Evolutionary conservation across 441 rosid genomes (phyloP).

Genomic region (Euphorbia celastroides): DNA sequence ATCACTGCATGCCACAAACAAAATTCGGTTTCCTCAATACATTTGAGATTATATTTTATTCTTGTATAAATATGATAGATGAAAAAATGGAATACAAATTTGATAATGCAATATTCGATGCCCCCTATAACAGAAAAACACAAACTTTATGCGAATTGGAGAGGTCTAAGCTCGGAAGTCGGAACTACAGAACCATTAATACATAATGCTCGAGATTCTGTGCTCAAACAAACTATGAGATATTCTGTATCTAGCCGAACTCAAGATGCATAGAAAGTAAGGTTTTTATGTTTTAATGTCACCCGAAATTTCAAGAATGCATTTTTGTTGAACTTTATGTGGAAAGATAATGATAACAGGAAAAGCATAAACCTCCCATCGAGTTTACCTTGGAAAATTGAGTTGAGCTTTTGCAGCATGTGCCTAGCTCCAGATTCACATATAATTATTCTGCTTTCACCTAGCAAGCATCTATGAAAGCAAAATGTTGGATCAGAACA

Average conservation of each 20-base stretch:
- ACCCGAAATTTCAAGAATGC: background rate
- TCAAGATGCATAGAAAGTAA: background rate
- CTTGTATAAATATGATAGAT: background rate
- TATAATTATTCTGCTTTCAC: slow-evolving; percentile 81
- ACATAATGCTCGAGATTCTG: background rate
- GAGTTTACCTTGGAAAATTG: slow-evolving; percentile 78
- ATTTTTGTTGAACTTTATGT: background rate
- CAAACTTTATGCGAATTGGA: background rate
- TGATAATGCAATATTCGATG: too few relatives aligned
- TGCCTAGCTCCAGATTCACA: slow-evolving; percentile 85
- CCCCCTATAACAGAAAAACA: background rate
- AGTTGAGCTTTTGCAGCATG: slow-evolving; percentile 90
- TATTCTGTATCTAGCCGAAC: too few relatives aligned
- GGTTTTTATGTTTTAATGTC: background rate
- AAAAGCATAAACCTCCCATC: background rate
- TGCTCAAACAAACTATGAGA: too few relatives aligned
- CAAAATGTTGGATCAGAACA: slow-evolving; percentile 4
- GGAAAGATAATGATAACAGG: background rate
- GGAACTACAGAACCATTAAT: background rate
- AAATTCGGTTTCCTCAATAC: background rate
- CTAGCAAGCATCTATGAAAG: slow-evolving; percentile 71
- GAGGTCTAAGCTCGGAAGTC: background rate
- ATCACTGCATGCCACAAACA: slow-evolving; percentile 43
- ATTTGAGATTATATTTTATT: background rate
- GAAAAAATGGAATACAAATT: too few relatives aligned